Conservation (phyloP, 441 rosid species). For the Populus hybrid region DNA sequence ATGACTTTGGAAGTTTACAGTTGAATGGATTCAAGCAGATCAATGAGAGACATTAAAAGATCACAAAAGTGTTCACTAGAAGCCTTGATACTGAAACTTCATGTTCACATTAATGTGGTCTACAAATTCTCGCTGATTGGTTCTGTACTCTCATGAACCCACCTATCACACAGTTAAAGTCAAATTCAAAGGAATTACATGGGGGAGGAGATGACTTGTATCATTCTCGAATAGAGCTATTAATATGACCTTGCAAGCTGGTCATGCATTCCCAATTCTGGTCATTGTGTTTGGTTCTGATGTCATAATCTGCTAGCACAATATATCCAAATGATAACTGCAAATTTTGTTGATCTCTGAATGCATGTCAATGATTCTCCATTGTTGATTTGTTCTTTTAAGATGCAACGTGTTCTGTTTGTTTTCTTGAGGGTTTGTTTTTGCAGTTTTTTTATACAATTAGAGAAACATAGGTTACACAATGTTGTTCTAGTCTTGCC, state of each 20-base stretch:
- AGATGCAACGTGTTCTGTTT: not conserved
- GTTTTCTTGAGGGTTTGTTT: not conserved
- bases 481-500: not conserved
- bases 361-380: not conserved
- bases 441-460: not conserved
- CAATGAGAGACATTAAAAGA: not conserved
- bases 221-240: not conserved
- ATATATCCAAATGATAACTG: not conserved
- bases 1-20: not conserved
- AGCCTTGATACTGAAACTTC: not conserved
- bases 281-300: not conserved
- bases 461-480: not conserved
- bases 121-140: not conserved
- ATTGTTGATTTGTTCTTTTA: not conserved
- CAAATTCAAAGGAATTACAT: not conserved
- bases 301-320: not conserved
- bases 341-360: not conserved
- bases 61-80: not conserved
- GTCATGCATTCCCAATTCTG: not conserved
- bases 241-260: not conserved
- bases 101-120: not conserved
- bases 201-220: not conserved
- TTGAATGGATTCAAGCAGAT: not conserved
- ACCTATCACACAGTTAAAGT: not conserved
- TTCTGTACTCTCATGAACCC: not conserved